Evolutionary conservation across 2,329 filamentous ascomycete genomes (phyloP), one percentile per base, ranked within the genome.

Genomic region (Fusarium sp.): DNA sequence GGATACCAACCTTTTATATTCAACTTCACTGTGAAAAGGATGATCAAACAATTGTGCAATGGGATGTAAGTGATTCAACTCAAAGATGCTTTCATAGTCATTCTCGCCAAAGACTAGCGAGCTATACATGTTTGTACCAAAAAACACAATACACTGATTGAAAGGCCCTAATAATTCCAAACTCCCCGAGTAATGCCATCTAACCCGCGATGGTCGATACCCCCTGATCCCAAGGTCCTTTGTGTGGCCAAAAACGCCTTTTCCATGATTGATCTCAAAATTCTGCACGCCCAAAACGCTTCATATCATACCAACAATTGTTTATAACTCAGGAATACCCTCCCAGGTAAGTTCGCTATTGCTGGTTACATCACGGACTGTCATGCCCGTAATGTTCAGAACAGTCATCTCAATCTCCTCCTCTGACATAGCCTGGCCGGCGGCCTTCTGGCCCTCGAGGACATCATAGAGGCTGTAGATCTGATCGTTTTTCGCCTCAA

Each of bases 381-480:
- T 83, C 80, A 85, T 81, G 73, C 83, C 83, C 13, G 83, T 84
- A 36, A 89, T 87, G 77, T 85, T 88, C 57, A 86, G 80, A 17
- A 93, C 85, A 1, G 91, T 93, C 75, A 90, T 84, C 75, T 92
- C 90, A 46, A 91, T 84, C 75, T 90, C 87, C 25, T 89, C 87
- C 72, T 89, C 86, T 2, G 84, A 88, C 86, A 92, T 91, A 71
- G 87, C 85, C 76, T 89, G 87, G 0, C 90, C 90, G 5, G 86
- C 86, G 38, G 85, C 85, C 82, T 92, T 93, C 79, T 95, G 93
- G 10, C 92, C 93, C 80, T 95, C 93, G 1, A 96, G 85, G 2
- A 96, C 93, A 79, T 97, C 94, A 75, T 95, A 93, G 18, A 97
- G 85, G 45, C 89, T 88, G 81, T 97, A 97, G 45, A 97, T 91